Conservation (phyloP, 23 red algal genomes). For the Gracilaria gracilis region DNA sequence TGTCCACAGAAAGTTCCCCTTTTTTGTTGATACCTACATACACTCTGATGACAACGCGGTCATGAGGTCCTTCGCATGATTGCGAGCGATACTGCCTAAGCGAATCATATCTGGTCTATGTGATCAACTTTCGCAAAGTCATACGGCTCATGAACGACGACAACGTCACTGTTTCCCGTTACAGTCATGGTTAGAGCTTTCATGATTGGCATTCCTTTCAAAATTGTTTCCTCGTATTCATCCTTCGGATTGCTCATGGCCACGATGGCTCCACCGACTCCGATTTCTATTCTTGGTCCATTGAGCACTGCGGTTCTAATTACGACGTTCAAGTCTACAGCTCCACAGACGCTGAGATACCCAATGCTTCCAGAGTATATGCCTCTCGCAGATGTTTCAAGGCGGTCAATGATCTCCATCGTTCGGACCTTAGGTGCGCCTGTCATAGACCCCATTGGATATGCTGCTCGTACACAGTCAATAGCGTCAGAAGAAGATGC, state of each 20-base stretch:
- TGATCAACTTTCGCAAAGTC: background rate
- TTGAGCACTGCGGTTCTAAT: slow-evolving; percentile 88
- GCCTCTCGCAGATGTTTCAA: slow-evolving; percentile 83
- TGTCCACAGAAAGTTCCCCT: no score
- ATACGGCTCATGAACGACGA: slow-evolving; percentile 22
- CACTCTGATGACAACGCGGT: background rate
- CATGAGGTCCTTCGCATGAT: background rate
- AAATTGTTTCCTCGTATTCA: slow-evolving; percentile 91
- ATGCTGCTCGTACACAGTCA: slow-evolving; percentile 80
- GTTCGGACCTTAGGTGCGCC: slow-evolving; percentile 97
- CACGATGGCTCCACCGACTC: slow-evolving; percentile 93
- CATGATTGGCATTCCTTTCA: slow-evolving; percentile 92
- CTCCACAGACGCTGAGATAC: slow-evolving; percentile 79
- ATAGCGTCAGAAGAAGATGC: slow-evolving; percentile 76
- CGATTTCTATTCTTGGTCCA: slow-evolving; percentile 64
- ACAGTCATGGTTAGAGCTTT: slow-evolving; percentile 52
- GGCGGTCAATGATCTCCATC: slow-evolving; percentile 87
- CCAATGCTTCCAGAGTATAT: slow-evolving; percentile 96
- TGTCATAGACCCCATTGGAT: slow-evolving; percentile 99
- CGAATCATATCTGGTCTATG: background rate
- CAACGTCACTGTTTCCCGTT: slow-evolving; percentile 29
- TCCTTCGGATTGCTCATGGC: slow-evolving; percentile 74
- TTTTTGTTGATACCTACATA: no score
- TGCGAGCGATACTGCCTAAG: background rate
- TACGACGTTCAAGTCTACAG: slow-evolving; percentile 96